Percentiles rank a stretch among this genome's conserved stretches.
Evolutionary conservation across 1,284 basidiomycete species (phyloP).

Genomic region (Cutaneotrichosporon sp.): DNA sequence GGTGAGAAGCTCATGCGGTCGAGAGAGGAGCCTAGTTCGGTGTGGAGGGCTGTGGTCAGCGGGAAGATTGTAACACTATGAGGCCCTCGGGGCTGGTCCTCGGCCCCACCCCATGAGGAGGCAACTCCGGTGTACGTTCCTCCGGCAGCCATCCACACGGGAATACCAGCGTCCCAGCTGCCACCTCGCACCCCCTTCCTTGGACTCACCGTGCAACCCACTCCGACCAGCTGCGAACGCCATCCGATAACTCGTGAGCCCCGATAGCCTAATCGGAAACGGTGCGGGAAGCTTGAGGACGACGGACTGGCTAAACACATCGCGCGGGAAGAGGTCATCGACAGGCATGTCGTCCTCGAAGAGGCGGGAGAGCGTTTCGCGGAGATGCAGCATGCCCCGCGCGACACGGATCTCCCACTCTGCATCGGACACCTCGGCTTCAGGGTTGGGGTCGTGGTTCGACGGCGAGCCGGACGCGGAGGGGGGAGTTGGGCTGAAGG

Average conservation of each 20-base stretch:
- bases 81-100: no score
- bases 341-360: constrained; percentile 26
- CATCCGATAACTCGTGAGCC: constrained; percentile 39
- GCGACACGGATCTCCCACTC: constrained; percentile 48
- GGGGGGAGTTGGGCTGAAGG: background rate
- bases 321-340: constrained; percentile 39
- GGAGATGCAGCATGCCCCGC: constrained; percentile 45
- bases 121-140: no score
- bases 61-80: no score
- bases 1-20: constrained; percentile 42
- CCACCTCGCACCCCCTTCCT: background rate
- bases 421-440: constrained; percentile 42
- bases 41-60: constrained; percentile 39
- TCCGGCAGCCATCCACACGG: no score
- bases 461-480: no score
- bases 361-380: constrained; percentile 43
- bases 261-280: constrained; percentile 43
- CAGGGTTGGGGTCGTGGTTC: constrained; percentile 13
- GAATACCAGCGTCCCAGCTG: no score
- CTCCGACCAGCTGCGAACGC: constrained; percentile 44
- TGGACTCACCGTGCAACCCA: constrained; percentile 44
- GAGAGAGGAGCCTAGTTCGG: constrained; percentile 35
- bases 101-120: no score
- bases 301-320: constrained; percentile 41
- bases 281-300: constrained; percentile 41